These are phyloP conservation scores for Cynara cardunculus DNA, from an alignment of 129 eudicot genomes.

Conservation along the genomic window DNA sequence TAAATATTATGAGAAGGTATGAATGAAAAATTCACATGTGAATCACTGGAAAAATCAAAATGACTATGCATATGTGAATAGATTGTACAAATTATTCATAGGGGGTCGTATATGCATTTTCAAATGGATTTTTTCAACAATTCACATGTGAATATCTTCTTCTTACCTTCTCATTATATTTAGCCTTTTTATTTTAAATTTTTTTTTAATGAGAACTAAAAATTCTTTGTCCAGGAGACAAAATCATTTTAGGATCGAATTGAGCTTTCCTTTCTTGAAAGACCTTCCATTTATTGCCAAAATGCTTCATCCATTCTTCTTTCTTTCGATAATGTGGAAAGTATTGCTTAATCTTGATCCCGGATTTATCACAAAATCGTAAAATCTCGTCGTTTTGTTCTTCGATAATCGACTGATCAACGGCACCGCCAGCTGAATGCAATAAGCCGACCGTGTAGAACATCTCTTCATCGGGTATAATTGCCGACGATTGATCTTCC, in stretches of 20 bases:
- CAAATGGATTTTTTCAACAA: no score
- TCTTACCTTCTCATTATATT: no score
- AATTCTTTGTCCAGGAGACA: constrained; percentile 43
- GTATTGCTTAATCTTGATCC: constrained; percentile 31
- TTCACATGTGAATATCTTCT: background rate
- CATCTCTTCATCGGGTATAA: constrained; percentile 27
- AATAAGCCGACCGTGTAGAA: constrained; percentile 32
- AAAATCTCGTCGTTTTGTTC: constrained; percentile 27
- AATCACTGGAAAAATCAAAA: background rate
- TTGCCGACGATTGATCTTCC: constrained; percentile 36
- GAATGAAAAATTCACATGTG: background rate
- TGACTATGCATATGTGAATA: background rate
- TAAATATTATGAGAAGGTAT: background rate
- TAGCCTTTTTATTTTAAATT: no score
- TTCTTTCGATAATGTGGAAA: constrained; percentile 33
- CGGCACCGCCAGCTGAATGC: background rate
- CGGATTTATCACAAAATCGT: constrained; percentile 18
- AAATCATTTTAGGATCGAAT: constrained; percentile 41
- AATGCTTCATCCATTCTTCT: constrained; percentile 38
- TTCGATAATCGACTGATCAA: constrained; percentile 8
- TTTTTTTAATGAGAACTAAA: constrained; percentile 1
- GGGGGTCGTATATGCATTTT: background rate
- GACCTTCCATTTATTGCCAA: constrained; percentile 34
- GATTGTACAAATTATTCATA: background rate
- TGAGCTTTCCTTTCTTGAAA: constrained; percentile 25